Conservation (phyloP, 306 rosid genomes). For the Fragaria nilgerrensis region DNA sequence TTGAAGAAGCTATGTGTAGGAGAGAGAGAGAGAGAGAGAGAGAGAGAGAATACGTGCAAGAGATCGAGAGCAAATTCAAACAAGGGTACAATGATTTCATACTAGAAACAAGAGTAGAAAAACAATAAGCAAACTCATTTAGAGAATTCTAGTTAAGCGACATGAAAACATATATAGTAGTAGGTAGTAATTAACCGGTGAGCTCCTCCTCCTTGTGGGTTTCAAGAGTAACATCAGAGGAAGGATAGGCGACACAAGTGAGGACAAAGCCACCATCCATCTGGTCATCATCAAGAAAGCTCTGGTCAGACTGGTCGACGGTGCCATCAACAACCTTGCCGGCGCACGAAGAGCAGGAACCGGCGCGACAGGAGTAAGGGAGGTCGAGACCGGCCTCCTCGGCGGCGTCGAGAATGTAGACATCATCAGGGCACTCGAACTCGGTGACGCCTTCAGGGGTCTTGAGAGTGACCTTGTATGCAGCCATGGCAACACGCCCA, state of each 20-base stretch:
- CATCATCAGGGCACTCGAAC: constrained; percentile 54
- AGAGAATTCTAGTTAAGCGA: constrained; percentile 2
- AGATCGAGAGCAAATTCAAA: neutral
- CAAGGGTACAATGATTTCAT: constrained; percentile 20
- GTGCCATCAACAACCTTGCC: constrained; percentile 49
- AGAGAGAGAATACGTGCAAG: neutral
- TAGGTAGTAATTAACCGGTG: constrained; percentile 25
- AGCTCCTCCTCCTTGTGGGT: constrained; percentile 94
- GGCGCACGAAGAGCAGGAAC: constrained; percentile 81
- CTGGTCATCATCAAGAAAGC: constrained; percentile 83
- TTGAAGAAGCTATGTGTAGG: neutral
- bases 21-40: neutral
- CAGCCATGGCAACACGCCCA: constrained; percentile 60
- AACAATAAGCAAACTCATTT: constrained; percentile 15
- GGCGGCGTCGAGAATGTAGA: constrained; percentile 61
- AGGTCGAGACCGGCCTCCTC: constrained; percentile 64
- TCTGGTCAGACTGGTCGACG: constrained; percentile 65
- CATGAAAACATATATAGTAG: constrained; percentile 1
- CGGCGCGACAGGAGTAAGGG: constrained; percentile 89
- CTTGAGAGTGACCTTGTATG: constrained; percentile 52
- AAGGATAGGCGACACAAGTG: constrained; percentile 76
- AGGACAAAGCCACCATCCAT: constrained; percentile 42
- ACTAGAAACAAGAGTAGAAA: constrained; percentile 21
- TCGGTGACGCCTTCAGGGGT: constrained; percentile 62
- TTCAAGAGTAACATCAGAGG: constrained; percentile 45